These are phyloP conservation scores for Penicillium sp. DNA, from an alignment of 2,329 filamentous ascomycete species.

Conservation along the genomic window DNA sequence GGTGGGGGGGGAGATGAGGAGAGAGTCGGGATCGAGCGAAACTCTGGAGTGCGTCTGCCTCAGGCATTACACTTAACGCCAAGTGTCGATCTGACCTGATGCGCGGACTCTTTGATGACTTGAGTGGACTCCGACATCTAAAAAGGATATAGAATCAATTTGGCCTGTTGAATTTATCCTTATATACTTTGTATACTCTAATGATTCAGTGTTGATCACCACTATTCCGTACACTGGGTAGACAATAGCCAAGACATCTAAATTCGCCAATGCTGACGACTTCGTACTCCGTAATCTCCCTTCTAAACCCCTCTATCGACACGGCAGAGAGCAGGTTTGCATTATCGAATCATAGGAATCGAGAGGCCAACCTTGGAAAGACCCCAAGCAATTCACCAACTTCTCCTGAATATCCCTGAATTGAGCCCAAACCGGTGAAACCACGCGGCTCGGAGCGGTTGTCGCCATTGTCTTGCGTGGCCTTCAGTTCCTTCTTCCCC, in stretches of 20 bases:
- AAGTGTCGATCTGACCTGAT: conserved; percentile 8
- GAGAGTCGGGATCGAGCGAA: conserved; percentile 15
- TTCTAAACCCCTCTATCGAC: neutral
- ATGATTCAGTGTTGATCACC: no score
- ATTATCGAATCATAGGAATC: neutral
- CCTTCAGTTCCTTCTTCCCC: conserved; percentile 10
- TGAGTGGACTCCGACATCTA: neutral
- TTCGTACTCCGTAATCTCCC: neutral
- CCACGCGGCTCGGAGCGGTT: conserved; percentile 22
- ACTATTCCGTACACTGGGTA: no score
- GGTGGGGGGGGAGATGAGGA: conserved; percentile 11
- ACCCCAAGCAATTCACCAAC: neutral
- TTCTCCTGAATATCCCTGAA: conserved; percentile 9
- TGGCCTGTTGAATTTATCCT: neutral
- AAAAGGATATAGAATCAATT: neutral
- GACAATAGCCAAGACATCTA: neutral
- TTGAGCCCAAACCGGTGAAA: conserved; percentile 17
- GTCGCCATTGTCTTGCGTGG: conserved; percentile 21
- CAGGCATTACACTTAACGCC: conserved; percentile 7
- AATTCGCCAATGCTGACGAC: neutral
- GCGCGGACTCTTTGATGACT: neutral
- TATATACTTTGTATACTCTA: neutral
- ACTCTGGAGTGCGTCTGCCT: conserved; percentile 19
- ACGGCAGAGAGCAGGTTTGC: neutral
- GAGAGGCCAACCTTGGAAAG: neutral